phyloP scores from a whole-genome alignment of 805 yeast species.

The Yamadazyma nakazawae region DNA sequence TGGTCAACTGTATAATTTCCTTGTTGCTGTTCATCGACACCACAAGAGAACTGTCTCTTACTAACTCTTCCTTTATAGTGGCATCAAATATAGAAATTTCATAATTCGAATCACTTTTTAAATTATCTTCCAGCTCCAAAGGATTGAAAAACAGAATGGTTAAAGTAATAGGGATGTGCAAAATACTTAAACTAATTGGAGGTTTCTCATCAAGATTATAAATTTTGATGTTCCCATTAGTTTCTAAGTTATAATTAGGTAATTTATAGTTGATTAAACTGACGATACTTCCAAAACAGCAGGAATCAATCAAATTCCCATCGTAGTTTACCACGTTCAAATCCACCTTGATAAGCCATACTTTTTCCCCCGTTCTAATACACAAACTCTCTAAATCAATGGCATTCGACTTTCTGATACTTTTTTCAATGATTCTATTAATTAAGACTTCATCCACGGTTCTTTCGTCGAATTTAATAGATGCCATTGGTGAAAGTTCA shows the following conservation, averaged over 20 bases:
- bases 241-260: slow-evolving; percentile 63
- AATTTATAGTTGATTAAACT: slow-evolving; percentile 78
- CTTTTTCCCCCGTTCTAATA: slow-evolving; percentile 83
- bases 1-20: slow-evolving; percentile 85
- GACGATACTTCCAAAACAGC: slow-evolving; percentile 86
- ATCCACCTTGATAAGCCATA: slow-evolving; percentile 91
- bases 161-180: slow-evolving; percentile 88
- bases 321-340: slow-evolving; percentile 86
- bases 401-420: slow-evolving; percentile 86
- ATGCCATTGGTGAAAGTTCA: slow-evolving; percentile 88
- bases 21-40: slow-evolving; percentile 86
- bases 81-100: slow-evolving; percentile 76
- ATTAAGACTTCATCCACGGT: slow-evolving; percentile 78
- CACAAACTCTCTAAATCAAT: slow-evolving; percentile 88
- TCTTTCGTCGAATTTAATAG: slow-evolving; percentile 74
- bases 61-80: slow-evolving; percentile 66
- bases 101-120: slow-evolving; percentile 59
- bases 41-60: slow-evolving; percentile 76
- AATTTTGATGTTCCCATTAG: slow-evolving; percentile 42
- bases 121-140: slow-evolving; percentile 57
- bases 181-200: slow-evolving; percentile 78
- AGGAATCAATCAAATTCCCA: slow-evolving; percentile 89
- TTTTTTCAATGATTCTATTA: slow-evolving; percentile 82
- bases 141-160: slow-evolving; percentile 86
- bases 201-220: slow-evolving; percentile 76